phyloP scores from a whole-genome alignment of 139 green algal genomes.

The Chlamydomonas eustigma region DNA sequence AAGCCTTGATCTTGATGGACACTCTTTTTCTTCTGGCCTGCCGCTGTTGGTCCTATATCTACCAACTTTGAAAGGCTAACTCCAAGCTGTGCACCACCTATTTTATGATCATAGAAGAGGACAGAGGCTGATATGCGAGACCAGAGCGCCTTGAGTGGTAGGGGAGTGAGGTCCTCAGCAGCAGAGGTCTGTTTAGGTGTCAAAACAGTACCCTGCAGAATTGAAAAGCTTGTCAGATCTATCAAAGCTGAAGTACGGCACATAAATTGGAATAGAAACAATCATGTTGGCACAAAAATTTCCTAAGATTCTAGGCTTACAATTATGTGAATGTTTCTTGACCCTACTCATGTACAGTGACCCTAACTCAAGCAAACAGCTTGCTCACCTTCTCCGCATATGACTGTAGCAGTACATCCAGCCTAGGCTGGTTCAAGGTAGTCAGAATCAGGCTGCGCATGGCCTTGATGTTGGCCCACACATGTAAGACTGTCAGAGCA shows the following conservation, averaged over 20 bases:
- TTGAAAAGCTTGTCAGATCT: not conserved
- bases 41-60: not conserved
- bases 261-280: too few relatives aligned
- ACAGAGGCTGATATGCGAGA: not conserved
- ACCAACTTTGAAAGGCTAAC: not conserved
- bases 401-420: conserved; percentile 49
- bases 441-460: conserved; percentile 69
- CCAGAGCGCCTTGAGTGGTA: not conserved
- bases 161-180: conserved; percentile 10
- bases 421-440: conserved; percentile 63
- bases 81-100: not conserved
- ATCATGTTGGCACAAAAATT: too few relatives aligned
- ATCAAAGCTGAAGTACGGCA: not conserved
- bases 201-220: not conserved
- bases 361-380: not conserved
- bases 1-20: not conserved
- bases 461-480: conserved; percentile 76
- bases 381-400: conserved; percentile 7
- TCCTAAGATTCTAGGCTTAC: not conserved
- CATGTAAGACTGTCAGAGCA: conserved; percentile 57
- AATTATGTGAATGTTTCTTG: not conserved
- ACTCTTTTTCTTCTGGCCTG: not conserved
- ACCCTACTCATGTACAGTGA: not conserved
- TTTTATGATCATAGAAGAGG: not conserved
- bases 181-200: not conserved